A percentile compares a stretch with the other conserved stretches of the same genome.
phyloP scores from a whole-genome alignment of 2,329 filamentous ascomycete species.

The Calonectria crousiana region DNA sequence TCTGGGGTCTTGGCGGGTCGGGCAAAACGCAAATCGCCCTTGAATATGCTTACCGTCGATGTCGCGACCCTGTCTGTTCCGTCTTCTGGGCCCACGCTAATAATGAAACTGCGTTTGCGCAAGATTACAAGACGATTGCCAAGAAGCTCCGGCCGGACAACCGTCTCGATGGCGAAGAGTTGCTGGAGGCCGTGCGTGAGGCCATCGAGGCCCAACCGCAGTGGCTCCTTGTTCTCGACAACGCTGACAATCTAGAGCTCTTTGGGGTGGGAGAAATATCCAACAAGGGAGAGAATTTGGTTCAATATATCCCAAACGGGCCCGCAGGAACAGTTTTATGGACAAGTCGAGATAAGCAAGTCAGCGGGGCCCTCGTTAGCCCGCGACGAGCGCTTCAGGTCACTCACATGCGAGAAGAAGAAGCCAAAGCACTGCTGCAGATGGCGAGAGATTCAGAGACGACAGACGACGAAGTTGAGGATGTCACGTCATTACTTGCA shows the following conservation, averaged over 20 bases:
- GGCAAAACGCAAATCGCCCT: conserved; percentile 11
- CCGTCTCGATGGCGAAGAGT: conserved; percentile 35
- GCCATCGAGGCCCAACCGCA: conserved; percentile 5
- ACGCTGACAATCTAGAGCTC: conserved; percentile 18
- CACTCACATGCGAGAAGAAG: conserved; percentile 32
- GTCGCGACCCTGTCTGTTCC: neutral
- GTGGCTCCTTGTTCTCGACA: conserved; percentile 27
- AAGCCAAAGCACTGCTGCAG: conserved; percentile 31
- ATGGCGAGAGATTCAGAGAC: neutral
- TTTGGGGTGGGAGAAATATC: neutral
- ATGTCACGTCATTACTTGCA: conserved; percentile 27
- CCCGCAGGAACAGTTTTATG: conserved; percentile 45
- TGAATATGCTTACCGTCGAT: neutral
- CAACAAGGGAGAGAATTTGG: neutral
- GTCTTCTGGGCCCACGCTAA: conserved; percentile 53
- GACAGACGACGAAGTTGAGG: conserved; percentile 16
- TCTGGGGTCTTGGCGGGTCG: conserved; percentile 13
- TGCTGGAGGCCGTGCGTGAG: conserved; percentile 23
- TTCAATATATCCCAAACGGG: neutral
- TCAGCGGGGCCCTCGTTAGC: conserved; percentile 43
- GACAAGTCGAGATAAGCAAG: conserved; percentile 47
- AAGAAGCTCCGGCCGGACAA: conserved; percentile 37
- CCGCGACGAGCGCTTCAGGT: conserved; percentile 39
- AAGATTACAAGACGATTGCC: conserved; percentile 47
- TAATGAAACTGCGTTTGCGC: conserved; percentile 44